Conservation (phyloP, 352 stramenopile species). For the Phytophthora multivora region DNA sequence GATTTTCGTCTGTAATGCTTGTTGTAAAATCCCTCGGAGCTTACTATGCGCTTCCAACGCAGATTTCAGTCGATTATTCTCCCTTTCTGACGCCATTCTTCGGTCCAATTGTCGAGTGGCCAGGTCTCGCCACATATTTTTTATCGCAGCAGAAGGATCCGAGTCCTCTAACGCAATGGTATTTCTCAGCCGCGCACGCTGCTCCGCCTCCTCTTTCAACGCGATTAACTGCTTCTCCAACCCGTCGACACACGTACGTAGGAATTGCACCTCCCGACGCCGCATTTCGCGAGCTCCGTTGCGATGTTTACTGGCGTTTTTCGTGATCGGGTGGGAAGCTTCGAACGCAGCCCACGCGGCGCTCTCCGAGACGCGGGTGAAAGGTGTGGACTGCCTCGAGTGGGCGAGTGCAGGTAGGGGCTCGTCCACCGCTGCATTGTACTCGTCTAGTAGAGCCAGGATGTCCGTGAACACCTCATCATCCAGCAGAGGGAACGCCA, state of each 20-base stretch:
- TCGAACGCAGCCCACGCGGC: conserved; percentile 21
- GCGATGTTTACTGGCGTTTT: conserved; percentile 31
- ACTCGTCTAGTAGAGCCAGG: conserved; percentile 36
- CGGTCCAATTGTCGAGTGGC: conserved; percentile 35
- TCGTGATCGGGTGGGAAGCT: conserved; percentile 15
- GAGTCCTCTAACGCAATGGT: not conserved
- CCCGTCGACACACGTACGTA: conserved; percentile 17
- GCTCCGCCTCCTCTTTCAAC: conserved; percentile 14
- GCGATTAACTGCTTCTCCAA: conserved; percentile 21
- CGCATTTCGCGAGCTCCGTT: conserved; percentile 42
- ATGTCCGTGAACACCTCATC: conserved; percentile 35
- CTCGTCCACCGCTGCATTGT: conserved; percentile 10
- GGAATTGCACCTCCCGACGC: conserved; percentile 34
- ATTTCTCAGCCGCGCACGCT: conserved; percentile 4
- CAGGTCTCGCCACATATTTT: conserved; percentile 31
- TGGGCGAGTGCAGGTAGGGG: not conserved
- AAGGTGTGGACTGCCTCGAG: not conserved
- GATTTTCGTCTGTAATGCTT: conserved; percentile 28
- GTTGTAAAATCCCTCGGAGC: conserved; percentile 32
- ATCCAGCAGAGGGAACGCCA: conserved; percentile 32
- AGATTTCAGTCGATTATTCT: conserved; percentile 31
- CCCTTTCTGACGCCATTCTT: conserved; percentile 25
- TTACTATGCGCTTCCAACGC: conserved; percentile 35
- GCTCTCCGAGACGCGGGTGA: conserved; percentile 4
- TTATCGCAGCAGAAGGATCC: conserved; percentile 3